Percentiles rank a stretch among this genome's conserved stretches.
Conservation (phyloP, 2,329 filamentous ascomycete genomes). For the Aureobasidium pullulans region DNA sequence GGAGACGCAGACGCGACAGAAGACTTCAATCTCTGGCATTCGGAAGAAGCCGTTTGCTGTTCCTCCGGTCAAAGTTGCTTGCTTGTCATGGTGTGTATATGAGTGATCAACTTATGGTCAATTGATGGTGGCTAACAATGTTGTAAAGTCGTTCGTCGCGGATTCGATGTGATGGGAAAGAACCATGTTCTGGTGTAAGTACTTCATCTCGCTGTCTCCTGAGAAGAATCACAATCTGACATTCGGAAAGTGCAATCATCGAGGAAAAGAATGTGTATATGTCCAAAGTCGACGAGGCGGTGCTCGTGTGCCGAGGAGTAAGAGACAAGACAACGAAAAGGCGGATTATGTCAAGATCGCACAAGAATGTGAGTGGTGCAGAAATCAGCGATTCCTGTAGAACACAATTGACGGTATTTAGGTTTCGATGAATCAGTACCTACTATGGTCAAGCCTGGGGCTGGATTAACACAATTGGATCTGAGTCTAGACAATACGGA, state of each 20-base stretch:
- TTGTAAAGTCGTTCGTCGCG: conserved; percentile 9
- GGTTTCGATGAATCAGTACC: conserved; percentile 6
- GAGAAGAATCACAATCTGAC: neutral
- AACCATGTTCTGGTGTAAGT: conserved; percentile 13
- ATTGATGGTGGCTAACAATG: neutral
- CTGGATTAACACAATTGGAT: conserved; percentile 8
- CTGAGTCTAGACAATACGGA: neutral
- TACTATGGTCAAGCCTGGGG: conserved; percentile 11
- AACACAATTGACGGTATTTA: neutral
- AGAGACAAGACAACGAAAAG: neutral
- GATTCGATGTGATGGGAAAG: conserved; percentile 10
- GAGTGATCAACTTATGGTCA: neutral
- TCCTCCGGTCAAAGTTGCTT: conserved; percentile 11
- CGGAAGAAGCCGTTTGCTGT: conserved; percentile 10
- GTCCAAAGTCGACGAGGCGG: conserved; percentile 14
- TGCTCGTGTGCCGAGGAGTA: neutral
- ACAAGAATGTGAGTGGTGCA: neutral
- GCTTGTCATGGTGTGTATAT: conserved; percentile 6
- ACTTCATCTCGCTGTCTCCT: neutral
- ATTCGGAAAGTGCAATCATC: conserved; percentile 1
- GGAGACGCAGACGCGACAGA: neutral
- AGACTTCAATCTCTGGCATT: neutral
- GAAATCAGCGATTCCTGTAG: no score
- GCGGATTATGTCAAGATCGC: conserved; percentile 1
- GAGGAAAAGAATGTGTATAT: conserved; percentile 1